Conservation (phyloP, 495 filamentous ascomycete species). For the Xylaria cubensis region DNA sequence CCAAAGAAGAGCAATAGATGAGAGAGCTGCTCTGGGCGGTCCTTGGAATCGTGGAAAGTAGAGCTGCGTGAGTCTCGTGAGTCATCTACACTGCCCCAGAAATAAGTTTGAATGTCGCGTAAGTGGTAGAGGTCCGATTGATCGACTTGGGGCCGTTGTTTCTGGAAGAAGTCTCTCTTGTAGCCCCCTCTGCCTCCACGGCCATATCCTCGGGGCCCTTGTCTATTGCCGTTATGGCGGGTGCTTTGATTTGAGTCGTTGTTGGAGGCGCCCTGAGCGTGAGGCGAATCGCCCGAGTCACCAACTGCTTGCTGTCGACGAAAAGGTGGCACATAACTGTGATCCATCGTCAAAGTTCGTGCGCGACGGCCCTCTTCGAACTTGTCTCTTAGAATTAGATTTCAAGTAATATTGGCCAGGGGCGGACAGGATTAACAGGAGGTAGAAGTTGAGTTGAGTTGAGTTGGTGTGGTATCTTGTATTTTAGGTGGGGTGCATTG, state of each 20-base stretch:
- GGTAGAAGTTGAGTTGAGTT: constrained; percentile 11
- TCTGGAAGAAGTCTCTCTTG: constrained; percentile 35
- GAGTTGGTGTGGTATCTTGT: neutral
- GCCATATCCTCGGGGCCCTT: constrained; percentile 33
- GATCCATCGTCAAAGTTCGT: neutral
- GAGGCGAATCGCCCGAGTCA: neutral
- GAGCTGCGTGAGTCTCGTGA: neutral
- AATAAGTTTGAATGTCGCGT: constrained; percentile 28
- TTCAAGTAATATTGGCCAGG: neutral
- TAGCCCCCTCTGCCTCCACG: constrained; percentile 32
- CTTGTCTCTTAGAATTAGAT: neutral
- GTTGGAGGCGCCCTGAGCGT: neutral
- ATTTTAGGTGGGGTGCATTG: neutral
- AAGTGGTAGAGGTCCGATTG: constrained; percentile 9
- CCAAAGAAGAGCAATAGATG: constrained; percentile 30
- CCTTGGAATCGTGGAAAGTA: constrained; percentile 33
- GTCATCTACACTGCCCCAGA: constrained; percentile 6
- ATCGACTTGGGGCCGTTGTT: constrained; percentile 8
- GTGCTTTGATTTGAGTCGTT: neutral
- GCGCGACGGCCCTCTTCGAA: neutral
- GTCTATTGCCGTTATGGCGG: constrained; percentile 13
- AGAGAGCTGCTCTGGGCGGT: constrained; percentile 24
- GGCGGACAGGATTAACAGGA: neutral
- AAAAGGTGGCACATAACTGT: constrained; percentile 15
- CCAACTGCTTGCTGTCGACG: constrained; percentile 1